Evolutionary conservation across 1,284 basidiomycete genomes (phyloP).

Genomic region (Moesziomyces parantarcticus): DNA sequence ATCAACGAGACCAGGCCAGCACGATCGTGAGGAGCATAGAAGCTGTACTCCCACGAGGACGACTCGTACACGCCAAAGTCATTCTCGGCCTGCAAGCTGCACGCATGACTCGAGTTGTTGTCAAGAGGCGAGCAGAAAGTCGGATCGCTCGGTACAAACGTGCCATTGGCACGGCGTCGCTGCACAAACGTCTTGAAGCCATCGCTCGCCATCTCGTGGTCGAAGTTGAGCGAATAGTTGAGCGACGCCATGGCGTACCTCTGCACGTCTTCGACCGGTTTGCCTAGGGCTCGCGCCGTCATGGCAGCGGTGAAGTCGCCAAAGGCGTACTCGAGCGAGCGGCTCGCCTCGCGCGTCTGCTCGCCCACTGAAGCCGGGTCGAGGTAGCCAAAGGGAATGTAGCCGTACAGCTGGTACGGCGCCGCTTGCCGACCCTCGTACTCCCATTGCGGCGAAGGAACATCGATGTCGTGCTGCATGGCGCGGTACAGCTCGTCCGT

Average conservation of each 20-base stretch:
- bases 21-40: slow-evolving; percentile 58
- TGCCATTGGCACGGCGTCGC: slow-evolving; percentile 50
- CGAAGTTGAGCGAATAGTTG: slow-evolving; percentile 59
- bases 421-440: slow-evolving; percentile 53
- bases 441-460: slow-evolving; percentile 66
- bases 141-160: slow-evolving; percentile 48
- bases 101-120: slow-evolving; percentile 36
- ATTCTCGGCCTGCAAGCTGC: slow-evolving; percentile 56
- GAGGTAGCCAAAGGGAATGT: slow-evolving; percentile 54
- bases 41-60: slow-evolving; percentile 56
- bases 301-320: slow-evolving; percentile 71
- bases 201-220: slow-evolving; percentile 27
- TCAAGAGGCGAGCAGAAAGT: slow-evolving; percentile 56
- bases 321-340: slow-evolving; percentile 67
- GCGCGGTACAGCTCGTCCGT: slow-evolving; percentile 54
- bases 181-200: slow-evolving; percentile 57
- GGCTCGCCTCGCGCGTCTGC: slow-evolving; percentile 54
- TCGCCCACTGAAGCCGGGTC: slow-evolving; percentile 53
- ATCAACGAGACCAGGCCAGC: slow-evolving; percentile 55
- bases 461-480: slow-evolving; percentile 64
- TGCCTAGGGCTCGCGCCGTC: slow-evolving; percentile 43
- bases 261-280: slow-evolving; percentile 24
- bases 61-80: slow-evolving; percentile 55
- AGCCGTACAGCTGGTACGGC: slow-evolving; percentile 51
- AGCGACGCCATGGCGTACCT: slow-evolving; percentile 35